Evolutionary conservation across 2,329 filamentous ascomycete genomes (phyloP).

Genomic region (Blastomyces gilchristii): DNA sequence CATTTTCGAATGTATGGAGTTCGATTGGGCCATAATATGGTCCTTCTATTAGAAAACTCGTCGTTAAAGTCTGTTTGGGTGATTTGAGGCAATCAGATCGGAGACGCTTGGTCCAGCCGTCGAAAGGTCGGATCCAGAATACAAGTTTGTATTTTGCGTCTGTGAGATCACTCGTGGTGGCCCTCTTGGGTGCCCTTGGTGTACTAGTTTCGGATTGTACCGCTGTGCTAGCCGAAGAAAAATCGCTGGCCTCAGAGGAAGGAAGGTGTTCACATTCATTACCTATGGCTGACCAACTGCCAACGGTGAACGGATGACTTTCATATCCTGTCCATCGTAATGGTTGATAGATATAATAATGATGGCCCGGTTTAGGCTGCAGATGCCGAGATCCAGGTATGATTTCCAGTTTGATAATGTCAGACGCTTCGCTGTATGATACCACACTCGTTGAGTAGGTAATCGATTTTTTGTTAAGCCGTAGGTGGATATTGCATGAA

Average conservation of each 20-base stretch:
- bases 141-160: conserved; percentile 25
- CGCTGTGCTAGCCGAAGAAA: not conserved
- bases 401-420: conserved; percentile 36
- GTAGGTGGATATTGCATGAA: conserved; percentile 33
- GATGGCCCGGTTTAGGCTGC: conserved; percentile 33
- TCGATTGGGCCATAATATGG: conserved; percentile 36
- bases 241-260: not conserved
- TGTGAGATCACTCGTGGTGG: not conserved
- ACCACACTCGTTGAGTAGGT: conserved; percentile 26
- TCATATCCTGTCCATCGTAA: conserved; percentile 34
- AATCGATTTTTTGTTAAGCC: conserved; percentile 13
- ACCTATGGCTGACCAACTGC: conserved; percentile 12
- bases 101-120: conserved; percentile 37
- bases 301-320: conserved; percentile 41
- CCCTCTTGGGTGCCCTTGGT: not conserved
- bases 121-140: conserved; percentile 39
- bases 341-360: conserved; percentile 41
- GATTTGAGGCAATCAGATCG: conserved; percentile 21
- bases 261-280: not conserved
- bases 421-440: conserved; percentile 31
- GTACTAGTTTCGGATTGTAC: not conserved
- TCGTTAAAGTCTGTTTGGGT: conserved; percentile 16
- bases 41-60: conserved; percentile 37
- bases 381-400: conserved; percentile 24
- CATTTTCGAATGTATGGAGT: conserved; percentile 38